phyloP scores from a whole-genome alignment of 495 filamentous ascomycete genomes.

The Penicillium silybi region DNA sequence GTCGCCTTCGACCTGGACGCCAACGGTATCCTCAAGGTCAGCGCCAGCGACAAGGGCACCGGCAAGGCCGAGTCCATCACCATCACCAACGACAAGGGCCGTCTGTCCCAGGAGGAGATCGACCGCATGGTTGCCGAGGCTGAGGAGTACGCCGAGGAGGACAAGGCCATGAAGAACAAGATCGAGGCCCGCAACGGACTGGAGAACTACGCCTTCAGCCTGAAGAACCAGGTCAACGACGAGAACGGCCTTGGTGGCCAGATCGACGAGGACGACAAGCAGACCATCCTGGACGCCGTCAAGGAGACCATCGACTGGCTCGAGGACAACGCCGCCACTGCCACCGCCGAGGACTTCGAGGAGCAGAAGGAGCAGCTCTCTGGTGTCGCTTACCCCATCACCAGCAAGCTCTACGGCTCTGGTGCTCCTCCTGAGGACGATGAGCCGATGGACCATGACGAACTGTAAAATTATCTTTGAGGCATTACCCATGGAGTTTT shows the following conservation, averaged over 20 bases:
- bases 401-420: constrained; percentile 88
- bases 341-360: constrained; percentile 89
- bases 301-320: constrained; percentile 98
- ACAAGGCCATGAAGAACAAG: constrained; percentile 92
- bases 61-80: constrained; percentile 97
- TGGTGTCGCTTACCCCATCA: constrained; percentile 96
- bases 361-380: constrained; percentile 99
- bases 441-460: constrained; percentile 76
- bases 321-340: constrained; percentile 87
- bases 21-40: constrained; percentile 99
- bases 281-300: constrained; percentile 90
- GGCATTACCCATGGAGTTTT: constrained; percentile 45
- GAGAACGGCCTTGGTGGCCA: constrained; percentile 95
- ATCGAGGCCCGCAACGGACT: constrained; percentile 94
- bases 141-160: constrained; percentile 97
- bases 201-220: constrained; percentile 92
- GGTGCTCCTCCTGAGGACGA: constrained; percentile 55
- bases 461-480: constrained; percentile 67
- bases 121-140: constrained; percentile 98
- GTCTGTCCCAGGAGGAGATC: constrained; percentile 96
- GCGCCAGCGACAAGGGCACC: constrained; percentile 96
- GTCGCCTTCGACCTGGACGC: constrained; percentile 98
- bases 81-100: constrained; percentile 99
- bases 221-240: constrained; percentile 99
- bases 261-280: constrained; percentile 99